Evolutionary conservation across 2,329 filamentous ascomycete species (phyloP).

Genomic region (Periconia sp.): DNA sequence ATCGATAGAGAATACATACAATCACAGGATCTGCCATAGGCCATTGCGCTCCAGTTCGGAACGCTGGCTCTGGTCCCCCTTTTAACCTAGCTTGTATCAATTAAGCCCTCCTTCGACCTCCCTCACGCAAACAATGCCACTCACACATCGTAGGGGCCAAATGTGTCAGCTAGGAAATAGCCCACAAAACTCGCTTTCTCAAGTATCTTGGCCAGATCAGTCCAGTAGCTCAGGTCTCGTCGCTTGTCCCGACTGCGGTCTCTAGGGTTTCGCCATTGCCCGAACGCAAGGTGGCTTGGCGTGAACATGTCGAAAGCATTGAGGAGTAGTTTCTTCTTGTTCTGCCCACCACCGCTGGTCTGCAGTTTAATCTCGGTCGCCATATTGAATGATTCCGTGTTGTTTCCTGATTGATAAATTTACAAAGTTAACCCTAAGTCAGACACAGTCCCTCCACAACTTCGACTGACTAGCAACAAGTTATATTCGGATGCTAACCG

Average conservation of each 20-base stretch:
- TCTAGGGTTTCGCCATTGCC: slow-evolving; percentile 18
- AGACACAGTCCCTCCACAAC: too few relatives aligned
- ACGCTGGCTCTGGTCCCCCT: slow-evolving; percentile 57
- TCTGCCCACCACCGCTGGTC: not conserved
- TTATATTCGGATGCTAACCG: too few relatives aligned
- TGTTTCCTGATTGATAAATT: too few relatives aligned
- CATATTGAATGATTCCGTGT: not conserved
- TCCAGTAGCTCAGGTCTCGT: slow-evolving; percentile 33
- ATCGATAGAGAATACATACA: slow-evolving; percentile 35
- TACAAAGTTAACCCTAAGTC: too few relatives aligned
- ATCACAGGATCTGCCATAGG: slow-evolving; percentile 66
- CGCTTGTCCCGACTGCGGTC: slow-evolving; percentile 20
- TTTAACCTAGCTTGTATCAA: slow-evolving; percentile 4
- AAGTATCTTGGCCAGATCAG: slow-evolving; percentile 32
- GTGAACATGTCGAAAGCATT: slow-evolving; percentile 45
- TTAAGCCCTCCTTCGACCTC: slow-evolving; percentile 41
- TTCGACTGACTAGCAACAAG: too few relatives aligned
- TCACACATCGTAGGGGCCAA: slow-evolving; percentile 72
- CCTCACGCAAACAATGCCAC: too few relatives aligned
- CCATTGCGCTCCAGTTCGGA: slow-evolving; percentile 68
- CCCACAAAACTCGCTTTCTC: slow-evolving; percentile 37
- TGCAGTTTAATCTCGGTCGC: not conserved
- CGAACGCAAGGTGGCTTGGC: slow-evolving; percentile 12
- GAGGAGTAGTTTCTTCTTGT: slow-evolving; percentile 43
- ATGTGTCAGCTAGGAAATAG: slow-evolving; percentile 44